Percentiles rank a stretch among this genome's conserved stretches.
Evolutionary conservation across 2,329 filamentous ascomycete genomes (phyloP).

Genomic region (Cladophialophora exuberans): DNA sequence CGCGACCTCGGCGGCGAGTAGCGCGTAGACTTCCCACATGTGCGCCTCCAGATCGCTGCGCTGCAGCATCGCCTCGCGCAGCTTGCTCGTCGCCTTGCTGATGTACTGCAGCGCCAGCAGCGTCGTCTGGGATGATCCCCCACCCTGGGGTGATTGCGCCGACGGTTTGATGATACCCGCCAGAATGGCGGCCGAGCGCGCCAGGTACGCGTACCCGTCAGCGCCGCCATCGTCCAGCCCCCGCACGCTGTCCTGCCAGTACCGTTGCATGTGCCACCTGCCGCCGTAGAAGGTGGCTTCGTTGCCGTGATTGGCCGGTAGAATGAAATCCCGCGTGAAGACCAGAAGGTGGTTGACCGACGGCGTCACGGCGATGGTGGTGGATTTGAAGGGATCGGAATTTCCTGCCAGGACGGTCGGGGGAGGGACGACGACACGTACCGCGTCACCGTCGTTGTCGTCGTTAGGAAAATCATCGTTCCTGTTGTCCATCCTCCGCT

Average conservation of each 20-base stretch:
- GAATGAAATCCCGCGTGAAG: conserved; percentile 12
- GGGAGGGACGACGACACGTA: background rate
- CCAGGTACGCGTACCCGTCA: conserved; percentile 10
- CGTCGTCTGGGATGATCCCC: too few relatives aligned
- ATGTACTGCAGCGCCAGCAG: conserved; percentile 9
- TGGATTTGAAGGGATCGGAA: conserved; percentile 11
- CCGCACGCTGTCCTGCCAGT: conserved; percentile 6
- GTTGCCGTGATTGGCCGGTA: conserved; percentile 2
- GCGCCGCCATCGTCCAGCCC: conserved; percentile 3
- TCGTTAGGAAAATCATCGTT: background rate
- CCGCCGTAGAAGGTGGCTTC: background rate
- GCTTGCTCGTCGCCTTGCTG: conserved; percentile 5
- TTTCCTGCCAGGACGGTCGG: conserved; percentile 8
- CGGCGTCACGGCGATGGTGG: conserved; percentile 1
- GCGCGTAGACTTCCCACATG: conserved; percentile 16
- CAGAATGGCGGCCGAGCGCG: conserved; percentile 1
- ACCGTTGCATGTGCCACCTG: background rate
- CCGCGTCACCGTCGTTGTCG: background rate
- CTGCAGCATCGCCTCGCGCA: conserved; percentile 2
- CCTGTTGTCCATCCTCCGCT: background rate
- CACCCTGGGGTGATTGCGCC: background rate
- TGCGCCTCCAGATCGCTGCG: background rate
- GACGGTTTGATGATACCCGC: background rate
- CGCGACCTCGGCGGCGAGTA: conserved; percentile 18
- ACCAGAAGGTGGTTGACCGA: conserved; percentile 11